Evolutionary conservation across 495 filamentous ascomycete genomes (phyloP).

Genomic region (Xanthoparmelia taractica): DNA sequence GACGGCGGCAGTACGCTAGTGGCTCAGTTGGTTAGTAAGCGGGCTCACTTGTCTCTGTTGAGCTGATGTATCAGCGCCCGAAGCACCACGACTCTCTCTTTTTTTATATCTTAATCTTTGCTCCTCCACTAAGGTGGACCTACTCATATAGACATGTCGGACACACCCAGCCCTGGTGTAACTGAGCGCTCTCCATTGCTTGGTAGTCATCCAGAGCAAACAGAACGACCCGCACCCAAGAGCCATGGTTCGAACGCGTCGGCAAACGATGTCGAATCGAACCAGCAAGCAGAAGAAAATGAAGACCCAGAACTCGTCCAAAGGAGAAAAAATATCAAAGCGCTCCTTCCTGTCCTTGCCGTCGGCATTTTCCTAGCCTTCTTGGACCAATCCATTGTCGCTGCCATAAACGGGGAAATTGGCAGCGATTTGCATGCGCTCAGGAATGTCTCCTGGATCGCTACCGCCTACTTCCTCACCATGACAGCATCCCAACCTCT

Average conservation of each 20-base stretch:
- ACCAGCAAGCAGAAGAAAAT: conserved; percentile 2
- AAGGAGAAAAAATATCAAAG: conserved; percentile 13
- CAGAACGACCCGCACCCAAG: neutral
- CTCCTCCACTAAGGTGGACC: neutral
- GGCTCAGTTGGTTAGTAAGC: neutral
- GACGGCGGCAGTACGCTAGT: too few relatives aligned
- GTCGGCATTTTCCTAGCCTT: conserved; percentile 17
- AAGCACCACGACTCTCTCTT: neutral
- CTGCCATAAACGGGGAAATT: conserved; percentile 19
- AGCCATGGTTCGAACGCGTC: neutral
- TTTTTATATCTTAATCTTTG: too few relatives aligned
- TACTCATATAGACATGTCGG: neutral
- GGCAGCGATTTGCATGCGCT: conserved; percentile 21
- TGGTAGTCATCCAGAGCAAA: neutral
- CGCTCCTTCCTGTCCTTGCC: conserved; percentile 9
- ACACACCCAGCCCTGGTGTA: neutral
- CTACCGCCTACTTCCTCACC: conserved; percentile 21
- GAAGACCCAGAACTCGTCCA: conserved; percentile 5
- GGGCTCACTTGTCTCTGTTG: neutral
- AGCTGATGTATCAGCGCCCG: neutral
- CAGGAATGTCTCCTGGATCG: conserved; percentile 20
- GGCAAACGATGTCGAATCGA: conserved; percentile 5
- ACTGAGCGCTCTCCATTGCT: conserved; percentile 9
- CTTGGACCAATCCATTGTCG: conserved; percentile 17
- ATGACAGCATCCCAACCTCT: conserved; percentile 19